These are phyloP conservation scores for Arctostaphylos glauca DNA, from an alignment of 148 eudicot genomes.

Conservation along the genomic window DNA sequence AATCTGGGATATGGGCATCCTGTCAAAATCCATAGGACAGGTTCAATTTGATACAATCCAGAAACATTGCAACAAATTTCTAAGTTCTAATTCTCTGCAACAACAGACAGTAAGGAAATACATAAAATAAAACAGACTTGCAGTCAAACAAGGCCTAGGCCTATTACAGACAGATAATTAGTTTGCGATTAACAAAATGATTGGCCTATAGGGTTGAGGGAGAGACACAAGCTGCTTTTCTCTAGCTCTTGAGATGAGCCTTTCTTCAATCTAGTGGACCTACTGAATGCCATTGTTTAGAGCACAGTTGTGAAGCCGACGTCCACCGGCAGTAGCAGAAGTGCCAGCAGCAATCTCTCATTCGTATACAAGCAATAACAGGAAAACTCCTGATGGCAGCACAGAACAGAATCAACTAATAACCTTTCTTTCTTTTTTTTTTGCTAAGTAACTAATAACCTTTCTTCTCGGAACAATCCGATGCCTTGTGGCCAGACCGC, in stretches of 20 bases:
- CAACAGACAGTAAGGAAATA: not conserved
- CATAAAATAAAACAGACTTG: not conserved
- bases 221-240: conserved; percentile 7
- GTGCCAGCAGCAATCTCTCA: conserved; percentile 5
- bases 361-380: conserved; percentile 10
- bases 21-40: not conserved
- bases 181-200: conserved; percentile 7
- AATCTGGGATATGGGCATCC: not conserved
- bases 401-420: conserved; percentile 22
- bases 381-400: not conserved
- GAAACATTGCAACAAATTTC: not conserved
- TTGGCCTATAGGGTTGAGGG: conserved; percentile 7
- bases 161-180: not conserved
- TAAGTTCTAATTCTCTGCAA: not conserved
- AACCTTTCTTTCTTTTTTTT: conserved; percentile 49
- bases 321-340: conserved; percentile 10
- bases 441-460: conserved; percentile 48
- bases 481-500: conserved; percentile 80
- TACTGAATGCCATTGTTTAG: not conserved
- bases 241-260: not conserved
- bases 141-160: not conserved
- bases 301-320: not conserved
- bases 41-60: not conserved
- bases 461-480: conserved; percentile 77
- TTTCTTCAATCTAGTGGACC: conserved; percentile 12